Conservation (phyloP, 495 filamentous ascomycete genomes). For the Astrothelium subdiscretum region DNA sequence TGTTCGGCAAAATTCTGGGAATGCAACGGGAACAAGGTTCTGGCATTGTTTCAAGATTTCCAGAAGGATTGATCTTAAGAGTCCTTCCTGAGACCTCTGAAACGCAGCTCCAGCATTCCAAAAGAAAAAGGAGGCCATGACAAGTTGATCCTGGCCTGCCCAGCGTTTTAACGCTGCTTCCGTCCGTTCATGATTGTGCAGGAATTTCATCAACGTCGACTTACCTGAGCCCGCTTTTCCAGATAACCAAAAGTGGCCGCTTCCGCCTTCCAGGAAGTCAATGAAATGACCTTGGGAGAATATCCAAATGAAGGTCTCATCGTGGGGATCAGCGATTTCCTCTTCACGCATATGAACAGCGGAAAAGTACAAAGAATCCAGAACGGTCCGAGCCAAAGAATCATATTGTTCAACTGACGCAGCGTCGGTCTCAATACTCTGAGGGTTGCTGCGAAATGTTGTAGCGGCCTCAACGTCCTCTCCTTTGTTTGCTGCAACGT, state of each 20-base stretch:
- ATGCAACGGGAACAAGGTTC: not conserved
- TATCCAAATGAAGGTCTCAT: conserved; percentile 8
- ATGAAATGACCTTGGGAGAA: not conserved
- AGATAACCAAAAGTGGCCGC: conserved; percentile 10
- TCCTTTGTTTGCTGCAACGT: too few species aligned
- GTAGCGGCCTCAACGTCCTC: not conserved
- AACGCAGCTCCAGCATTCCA: conserved; percentile 12
- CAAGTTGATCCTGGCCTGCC: not conserved
- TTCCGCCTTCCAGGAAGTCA: not conserved
- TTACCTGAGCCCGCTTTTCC: conserved; percentile 13
- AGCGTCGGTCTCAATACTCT: not conserved
- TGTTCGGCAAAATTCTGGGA: not conserved
- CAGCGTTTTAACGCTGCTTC: not conserved
- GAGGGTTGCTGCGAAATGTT: not conserved
- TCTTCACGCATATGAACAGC: not conserved
- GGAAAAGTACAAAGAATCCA: not conserved
- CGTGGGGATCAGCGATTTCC: not conserved
- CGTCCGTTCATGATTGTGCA: conserved; percentile 5
- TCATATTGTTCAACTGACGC: not conserved
- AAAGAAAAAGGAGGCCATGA: conserved; percentile 12
- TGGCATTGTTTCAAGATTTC: not conserved
- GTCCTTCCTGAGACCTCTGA: conserved; percentile 13
- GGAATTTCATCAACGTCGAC: conserved; percentile 15
- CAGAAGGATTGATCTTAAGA: conserved; percentile 6
- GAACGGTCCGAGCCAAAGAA: not conserved